Evolutionary conservation across 352 stramenopile species (phyloP).

Genomic region (Blastocystis sp.): DNA sequence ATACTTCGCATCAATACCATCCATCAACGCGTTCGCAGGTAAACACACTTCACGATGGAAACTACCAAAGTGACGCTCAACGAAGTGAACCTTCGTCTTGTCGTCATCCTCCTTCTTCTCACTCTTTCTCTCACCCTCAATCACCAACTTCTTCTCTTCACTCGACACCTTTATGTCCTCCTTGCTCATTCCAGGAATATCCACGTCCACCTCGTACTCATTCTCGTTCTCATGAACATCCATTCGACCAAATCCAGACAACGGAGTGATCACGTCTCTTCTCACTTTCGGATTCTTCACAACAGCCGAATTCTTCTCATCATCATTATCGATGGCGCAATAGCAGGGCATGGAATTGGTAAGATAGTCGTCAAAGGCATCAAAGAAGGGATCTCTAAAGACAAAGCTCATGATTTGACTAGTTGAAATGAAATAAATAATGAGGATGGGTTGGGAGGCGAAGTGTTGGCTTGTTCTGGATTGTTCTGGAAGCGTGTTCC

Average conservation of each 20-base stretch:
- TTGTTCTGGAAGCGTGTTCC: neutral
- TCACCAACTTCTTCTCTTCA: neutral
- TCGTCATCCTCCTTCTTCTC: slow-evolving; percentile 3
- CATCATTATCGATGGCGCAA: neutral
- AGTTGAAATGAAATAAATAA: neutral
- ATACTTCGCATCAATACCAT: slow-evolving; percentile 8
- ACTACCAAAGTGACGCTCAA: slow-evolving; percentile 21
- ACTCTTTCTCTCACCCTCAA: slow-evolving; percentile 30
- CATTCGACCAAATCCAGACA: slow-evolving; percentile 41
- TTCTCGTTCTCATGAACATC: slow-evolving; percentile 23
- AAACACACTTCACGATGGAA: slow-evolving; percentile 40
- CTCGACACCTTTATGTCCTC: slow-evolving; percentile 4
- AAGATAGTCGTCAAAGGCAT: neutral
- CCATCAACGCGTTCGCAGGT: neutral
- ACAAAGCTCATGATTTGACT: neutral
- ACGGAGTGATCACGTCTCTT: slow-evolving; percentile 48
- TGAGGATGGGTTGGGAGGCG: neutral
- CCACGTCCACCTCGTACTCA: neutral
- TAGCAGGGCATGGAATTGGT: neutral
- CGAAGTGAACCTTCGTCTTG: too few relatives aligned
- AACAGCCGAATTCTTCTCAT: neutral
- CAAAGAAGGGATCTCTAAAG: slow-evolving; percentile 4
- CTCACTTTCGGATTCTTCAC: neutral
- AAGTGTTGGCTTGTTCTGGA: neutral
- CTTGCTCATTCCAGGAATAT: slow-evolving; percentile 51